Evolutionary conservation across 805 yeast genomes (phyloP), one percentile per base, ranked within the genome.

Genomic region (Ogataea dorogensis): DNA sequence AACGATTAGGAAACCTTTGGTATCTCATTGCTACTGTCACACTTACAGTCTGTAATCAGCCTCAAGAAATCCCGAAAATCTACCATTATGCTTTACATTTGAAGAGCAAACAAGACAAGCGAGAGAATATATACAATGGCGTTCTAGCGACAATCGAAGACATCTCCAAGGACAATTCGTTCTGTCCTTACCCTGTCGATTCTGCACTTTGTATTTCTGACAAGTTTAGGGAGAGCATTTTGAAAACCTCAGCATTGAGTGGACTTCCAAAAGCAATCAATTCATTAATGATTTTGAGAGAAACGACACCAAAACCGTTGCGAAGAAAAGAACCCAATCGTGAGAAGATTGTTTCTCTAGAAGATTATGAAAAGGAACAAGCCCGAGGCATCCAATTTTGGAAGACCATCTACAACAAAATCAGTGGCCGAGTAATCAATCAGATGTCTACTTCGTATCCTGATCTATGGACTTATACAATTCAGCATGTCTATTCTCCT

Each of bases 181-280:
- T 30, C 28, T 34, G 46, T 21, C 54, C 56, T 7, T 49, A 54
- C 36, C 18, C 23, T 7, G n/a, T 16, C 6, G 23, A 16, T 2
- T 5, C 31, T 4, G 28, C 31, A 4, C 13, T 33, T 3, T 15
- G 13, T 7, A 19, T 44, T 10, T 50, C 89, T 0, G 65, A 67
- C 25, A 75, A 81, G 47, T 65, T 83, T 35, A 67, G 95, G 42
- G 97, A 89, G 51, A 79, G 88, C 7, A 63, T 89, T 3, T 63
- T 89, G 51, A 89, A 88, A 53, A 70, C 86, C 3, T 72, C 83
- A 0, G 95, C 95, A 0, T 63, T 89, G 29, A 76, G 79, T 11
- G 97, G 97, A 0, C 67, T 88, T 10, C 97, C 97, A 1, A 81
- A 80, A 48, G 75, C 88, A 2, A 89, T 89, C 57, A 89, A 88